These are phyloP conservation scores for Fusarium proliferatum DNA, from an alignment of 2,329 filamentous ascomycete species.

Conservation along the genomic window DNA sequence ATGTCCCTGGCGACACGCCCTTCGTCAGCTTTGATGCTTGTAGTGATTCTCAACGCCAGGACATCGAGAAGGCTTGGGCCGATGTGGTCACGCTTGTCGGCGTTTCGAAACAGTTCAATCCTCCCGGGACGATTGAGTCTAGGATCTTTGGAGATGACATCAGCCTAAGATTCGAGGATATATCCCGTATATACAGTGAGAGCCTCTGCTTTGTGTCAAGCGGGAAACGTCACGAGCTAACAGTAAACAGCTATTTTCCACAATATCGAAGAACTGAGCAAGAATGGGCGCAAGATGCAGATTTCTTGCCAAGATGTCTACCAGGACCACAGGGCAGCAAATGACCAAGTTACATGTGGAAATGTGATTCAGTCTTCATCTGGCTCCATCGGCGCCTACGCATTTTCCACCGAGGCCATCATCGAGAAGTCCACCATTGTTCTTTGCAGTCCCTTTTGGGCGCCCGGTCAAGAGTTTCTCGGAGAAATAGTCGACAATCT, in stretches of 20 bases:
- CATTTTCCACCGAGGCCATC: background rate
- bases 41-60: background rate
- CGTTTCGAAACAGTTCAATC: background rate
- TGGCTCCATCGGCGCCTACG: background rate
- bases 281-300: background rate
- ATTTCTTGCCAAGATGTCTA: background rate
- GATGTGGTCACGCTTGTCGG: background rate
- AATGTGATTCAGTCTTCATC: background rate
- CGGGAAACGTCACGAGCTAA: accelerated
- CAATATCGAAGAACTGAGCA: background rate
- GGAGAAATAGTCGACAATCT: background rate
- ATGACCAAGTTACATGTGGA: background rate
- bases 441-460: background rate
- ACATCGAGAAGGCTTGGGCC: background rate
- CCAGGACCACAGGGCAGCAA: accelerated
- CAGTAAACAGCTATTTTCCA: background rate
- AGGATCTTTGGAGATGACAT: background rate
- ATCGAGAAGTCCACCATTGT: background rate
- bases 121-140: background rate
- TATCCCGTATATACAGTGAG: background rate
- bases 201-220: background rate
- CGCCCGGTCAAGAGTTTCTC: background rate
- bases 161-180: background rate
- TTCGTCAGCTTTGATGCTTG: background rate
- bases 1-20: background rate